phyloP scores from a whole-genome alignment of 2,329 filamentous ascomycete species.

The Xylaria sp. region DNA sequence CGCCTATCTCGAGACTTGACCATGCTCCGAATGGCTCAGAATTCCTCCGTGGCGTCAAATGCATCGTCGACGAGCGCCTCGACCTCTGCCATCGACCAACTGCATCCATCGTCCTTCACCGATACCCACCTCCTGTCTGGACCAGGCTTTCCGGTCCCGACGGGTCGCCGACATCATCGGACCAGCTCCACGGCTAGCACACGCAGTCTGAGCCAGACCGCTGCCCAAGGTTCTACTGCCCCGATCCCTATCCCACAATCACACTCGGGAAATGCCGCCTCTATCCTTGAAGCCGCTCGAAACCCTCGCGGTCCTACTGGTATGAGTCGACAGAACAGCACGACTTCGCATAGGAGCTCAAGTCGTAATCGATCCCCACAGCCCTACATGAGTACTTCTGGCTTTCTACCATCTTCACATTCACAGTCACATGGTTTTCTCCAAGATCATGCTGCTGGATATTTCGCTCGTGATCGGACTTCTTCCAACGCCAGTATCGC shows the following conservation, averaged over 20 bases:
- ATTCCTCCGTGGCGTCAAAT: slow-evolving; percentile 73
- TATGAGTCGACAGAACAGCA: slow-evolving; percentile 64
- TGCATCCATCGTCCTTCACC: slow-evolving; percentile 51
- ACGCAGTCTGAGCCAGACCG: slow-evolving; percentile 59
- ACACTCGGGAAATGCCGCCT: slow-evolving; percentile 52
- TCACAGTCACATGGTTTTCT: slow-evolving; percentile 58
- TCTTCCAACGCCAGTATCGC: slow-evolving; percentile 54
- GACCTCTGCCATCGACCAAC: slow-evolving; percentile 58
- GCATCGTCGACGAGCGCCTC: slow-evolving; percentile 68
- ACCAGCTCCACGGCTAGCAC: slow-evolving; percentile 66
- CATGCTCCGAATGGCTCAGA: slow-evolving; percentile 77
- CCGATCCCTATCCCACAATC: slow-evolving; percentile 46
- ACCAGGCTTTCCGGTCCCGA: slow-evolving; percentile 67
- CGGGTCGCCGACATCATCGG: slow-evolving; percentile 64
- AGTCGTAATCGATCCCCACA: slow-evolving; percentile 55
- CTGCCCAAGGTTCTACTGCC: slow-evolving; percentile 53
- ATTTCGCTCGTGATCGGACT: slow-evolving; percentile 49
- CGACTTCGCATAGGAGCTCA: slow-evolving; percentile 62
- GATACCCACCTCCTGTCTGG: slow-evolving; percentile 66
- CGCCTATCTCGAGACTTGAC: slow-evolving; percentile 89
- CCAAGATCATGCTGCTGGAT: slow-evolving; percentile 42
- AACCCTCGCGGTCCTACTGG: slow-evolving; percentile 54
- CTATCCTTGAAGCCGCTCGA: slow-evolving; percentile 58
- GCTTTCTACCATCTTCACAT: slow-evolving; percentile 54
- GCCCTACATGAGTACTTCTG: slow-evolving; percentile 44